Evolutionary conservation across 441 rosid species (phyloP).

Genomic region (Theobroma grandiflorum): DNA sequence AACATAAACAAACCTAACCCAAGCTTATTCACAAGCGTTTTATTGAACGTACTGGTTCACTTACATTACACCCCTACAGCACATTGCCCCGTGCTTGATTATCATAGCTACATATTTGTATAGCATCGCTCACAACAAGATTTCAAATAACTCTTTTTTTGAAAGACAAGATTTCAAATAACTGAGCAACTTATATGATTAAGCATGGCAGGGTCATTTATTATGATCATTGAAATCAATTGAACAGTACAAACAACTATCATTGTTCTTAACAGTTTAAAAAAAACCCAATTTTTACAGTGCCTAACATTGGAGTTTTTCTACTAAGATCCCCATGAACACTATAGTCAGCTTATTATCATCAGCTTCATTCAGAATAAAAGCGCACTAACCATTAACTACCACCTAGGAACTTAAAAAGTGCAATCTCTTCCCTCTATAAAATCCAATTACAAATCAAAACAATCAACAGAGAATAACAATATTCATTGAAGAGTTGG

Average conservation of each 20-base stretch:
- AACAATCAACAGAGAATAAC: conserved; percentile 5
- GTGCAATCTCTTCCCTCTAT: not conserved
- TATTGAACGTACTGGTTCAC: too few species aligned
- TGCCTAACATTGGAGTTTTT: not conserved
- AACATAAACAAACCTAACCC: too few species aligned
- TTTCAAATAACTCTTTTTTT: not conserved
- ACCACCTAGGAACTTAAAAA: not conserved
- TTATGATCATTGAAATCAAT: not conserved
- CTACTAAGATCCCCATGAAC: not conserved
- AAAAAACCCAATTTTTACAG: not conserved
- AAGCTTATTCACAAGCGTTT: too few species aligned
- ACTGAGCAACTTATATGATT: not conserved
- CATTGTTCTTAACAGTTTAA: not conserved
- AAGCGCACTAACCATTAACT: not conserved
- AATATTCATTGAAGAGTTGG: not conserved
- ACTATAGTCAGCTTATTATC: not conserved
- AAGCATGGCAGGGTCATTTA: not conserved
- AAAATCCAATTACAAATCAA: not conserved
- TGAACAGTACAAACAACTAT: not conserved
- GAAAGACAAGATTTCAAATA: not conserved
- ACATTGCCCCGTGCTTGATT: not conserved
- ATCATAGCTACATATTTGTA: conserved; percentile 4
- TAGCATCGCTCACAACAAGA: not conserved
- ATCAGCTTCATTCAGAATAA: not conserved
- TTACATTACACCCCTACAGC: not conserved